These are phyloP conservation scores for Dactylonectria estremocensis DNA, from an alignment of 2,329 filamentous ascomycete species.

Conservation along the genomic window DNA sequence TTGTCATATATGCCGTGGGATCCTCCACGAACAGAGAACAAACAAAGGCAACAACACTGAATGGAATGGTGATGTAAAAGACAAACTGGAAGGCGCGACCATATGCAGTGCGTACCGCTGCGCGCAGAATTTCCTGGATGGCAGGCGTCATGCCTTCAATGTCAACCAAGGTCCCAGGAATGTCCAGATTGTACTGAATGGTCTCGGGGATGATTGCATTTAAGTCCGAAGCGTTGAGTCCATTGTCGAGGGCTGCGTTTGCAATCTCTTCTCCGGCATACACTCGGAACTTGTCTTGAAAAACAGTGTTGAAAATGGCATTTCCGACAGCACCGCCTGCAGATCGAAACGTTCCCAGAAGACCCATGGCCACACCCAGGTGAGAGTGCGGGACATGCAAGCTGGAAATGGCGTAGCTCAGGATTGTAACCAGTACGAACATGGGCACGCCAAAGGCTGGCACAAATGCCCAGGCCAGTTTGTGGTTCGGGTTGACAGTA, in stretches of 20 bases:
- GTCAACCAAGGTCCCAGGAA: background rate
- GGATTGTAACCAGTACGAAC: conserved; percentile 31
- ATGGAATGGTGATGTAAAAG: conserved; percentile 28
- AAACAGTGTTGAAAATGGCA: conserved; percentile 31
- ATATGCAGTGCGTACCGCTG: conserved; percentile 22
- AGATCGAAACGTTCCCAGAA: conserved; percentile 29
- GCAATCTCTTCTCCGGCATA: conserved; percentile 26
- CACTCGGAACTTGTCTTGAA: conserved; percentile 25
- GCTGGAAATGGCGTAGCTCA: conserved; percentile 31
- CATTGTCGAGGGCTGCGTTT: conserved; percentile 2
- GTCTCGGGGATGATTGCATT: conserved; percentile 19
- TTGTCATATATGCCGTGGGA: conserved; percentile 29
- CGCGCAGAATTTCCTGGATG: conserved; percentile 4
- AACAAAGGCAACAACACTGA: conserved; percentile 19
- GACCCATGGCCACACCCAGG: conserved; percentile 32
- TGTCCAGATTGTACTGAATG: conserved; percentile 18
- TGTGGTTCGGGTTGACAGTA: conserved; percentile 34
- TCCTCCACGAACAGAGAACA: conserved; percentile 27
- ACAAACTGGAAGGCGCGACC: conserved; percentile 29
- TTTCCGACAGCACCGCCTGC: conserved; percentile 29
- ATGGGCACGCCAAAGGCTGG: conserved; percentile 32
- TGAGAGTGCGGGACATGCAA: conserved; percentile 35
- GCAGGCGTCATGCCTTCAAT: conserved; percentile 12
- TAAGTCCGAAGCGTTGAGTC: conserved; percentile 3
- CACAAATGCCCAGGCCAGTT: conserved; percentile 34